Evolutionary conservation across 768 basidiomycete species (phyloP).

Genomic region (Leccinum longicurvipes): DNA sequence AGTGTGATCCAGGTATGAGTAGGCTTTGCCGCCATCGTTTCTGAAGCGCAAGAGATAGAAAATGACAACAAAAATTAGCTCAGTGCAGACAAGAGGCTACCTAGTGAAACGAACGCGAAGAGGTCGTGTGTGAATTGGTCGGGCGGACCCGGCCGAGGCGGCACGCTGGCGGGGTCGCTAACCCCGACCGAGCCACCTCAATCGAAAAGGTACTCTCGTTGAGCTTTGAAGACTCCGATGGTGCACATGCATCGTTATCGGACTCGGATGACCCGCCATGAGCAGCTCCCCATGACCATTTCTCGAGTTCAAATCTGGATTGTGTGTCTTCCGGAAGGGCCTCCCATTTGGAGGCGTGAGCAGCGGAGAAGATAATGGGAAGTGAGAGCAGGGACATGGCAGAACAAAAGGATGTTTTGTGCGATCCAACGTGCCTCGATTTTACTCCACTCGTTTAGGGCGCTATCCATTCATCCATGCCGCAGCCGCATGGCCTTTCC

Average conservation of each 20-base stretch:
- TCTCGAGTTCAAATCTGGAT: neutral
- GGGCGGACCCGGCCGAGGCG: neutral
- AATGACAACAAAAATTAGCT: neutral
- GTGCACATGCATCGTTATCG: neutral
- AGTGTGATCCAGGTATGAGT: constrained; percentile 56
- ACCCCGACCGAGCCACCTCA: neutral
- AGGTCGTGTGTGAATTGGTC: constrained; percentile 3
- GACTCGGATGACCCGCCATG: neutral
- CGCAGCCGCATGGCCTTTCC: neutral
- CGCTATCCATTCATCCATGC: neutral
- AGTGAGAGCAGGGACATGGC: constrained; percentile 19
- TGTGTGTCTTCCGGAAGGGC: constrained; percentile 6
- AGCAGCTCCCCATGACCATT: neutral
- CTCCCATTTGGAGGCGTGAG: constrained; percentile 29
- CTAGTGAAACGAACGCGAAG: neutral
- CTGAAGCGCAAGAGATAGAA: neutral
- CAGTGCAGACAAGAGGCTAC: neutral
- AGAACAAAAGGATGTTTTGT: neutral
- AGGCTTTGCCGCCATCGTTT: constrained; percentile 47
- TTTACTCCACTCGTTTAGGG: neutral
- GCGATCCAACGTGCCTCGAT: neutral
- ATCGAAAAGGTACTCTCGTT: neutral
- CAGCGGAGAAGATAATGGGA: constrained; percentile 31
- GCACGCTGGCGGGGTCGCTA: neutral
- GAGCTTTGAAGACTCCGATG: neutral